Conservation (phyloP, 2,329 filamentous ascomycete species). For the Pseudogymnoascus sp. region DNA sequence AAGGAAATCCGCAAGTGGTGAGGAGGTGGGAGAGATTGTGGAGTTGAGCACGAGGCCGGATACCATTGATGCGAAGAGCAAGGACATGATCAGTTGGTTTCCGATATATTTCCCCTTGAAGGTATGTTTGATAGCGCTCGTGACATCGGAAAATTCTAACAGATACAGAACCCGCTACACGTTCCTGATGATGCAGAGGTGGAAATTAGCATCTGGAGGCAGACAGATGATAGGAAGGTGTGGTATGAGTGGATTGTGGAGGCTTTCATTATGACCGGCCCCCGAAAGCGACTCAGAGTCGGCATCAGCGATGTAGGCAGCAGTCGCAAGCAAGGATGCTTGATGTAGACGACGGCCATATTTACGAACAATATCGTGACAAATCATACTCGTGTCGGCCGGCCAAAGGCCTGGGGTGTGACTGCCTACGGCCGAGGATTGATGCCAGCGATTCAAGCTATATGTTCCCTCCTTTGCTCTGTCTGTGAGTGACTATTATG, state of each 20-base stretch:
- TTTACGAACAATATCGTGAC: neutral
- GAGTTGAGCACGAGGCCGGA: constrained; percentile 91
- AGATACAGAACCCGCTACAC: constrained; percentile 66
- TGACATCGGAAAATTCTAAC: constrained; percentile 11
- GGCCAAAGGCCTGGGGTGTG: neutral
- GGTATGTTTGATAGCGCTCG: constrained; percentile 41
- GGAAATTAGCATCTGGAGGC: constrained; percentile 88
- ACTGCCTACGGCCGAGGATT: neutral
- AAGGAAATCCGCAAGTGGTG: constrained; percentile 15
- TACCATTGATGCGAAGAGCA: constrained; percentile 84
- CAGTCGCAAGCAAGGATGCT: constrained; percentile 59
- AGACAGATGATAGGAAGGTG: constrained; percentile 89
- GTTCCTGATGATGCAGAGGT: constrained; percentile 78
- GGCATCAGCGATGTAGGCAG: constrained; percentile 59
- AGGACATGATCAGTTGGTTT: constrained; percentile 99
- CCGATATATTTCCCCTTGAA: constrained; percentile 96
- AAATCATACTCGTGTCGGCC: neutral
- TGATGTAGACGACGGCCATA: constrained; percentile 44
- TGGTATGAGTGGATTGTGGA: constrained; percentile 99
- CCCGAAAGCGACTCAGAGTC: constrained; percentile 55
- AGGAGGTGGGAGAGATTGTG: constrained; percentile 42
- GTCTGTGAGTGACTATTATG: neutral
- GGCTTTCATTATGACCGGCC: constrained; percentile 59
- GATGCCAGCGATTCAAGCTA: neutral
- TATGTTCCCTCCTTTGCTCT: neutral